phyloP scores from a whole-genome alignment of 2,329 filamentous ascomycete species.

The Neonectria faginata region DNA sequence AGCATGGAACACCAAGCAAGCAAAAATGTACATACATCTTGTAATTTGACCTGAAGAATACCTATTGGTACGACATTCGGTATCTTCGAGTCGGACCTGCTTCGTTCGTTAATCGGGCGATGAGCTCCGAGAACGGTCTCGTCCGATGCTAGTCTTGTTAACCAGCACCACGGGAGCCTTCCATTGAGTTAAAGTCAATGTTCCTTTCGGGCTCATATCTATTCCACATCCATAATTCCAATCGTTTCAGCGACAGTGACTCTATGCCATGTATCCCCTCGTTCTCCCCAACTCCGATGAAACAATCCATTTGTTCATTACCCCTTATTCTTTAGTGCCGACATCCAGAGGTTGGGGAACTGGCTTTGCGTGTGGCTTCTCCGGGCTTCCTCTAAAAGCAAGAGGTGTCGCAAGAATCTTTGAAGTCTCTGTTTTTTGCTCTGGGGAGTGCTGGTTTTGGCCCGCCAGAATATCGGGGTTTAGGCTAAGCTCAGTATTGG shows the following conservation, averaged over 20 bases:
- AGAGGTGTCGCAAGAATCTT: conserved; percentile 58
- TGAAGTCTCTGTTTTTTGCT: conserved; percentile 45
- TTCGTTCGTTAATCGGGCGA: conserved; percentile 16
- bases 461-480: conserved; percentile 9
- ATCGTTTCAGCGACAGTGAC: conserved; percentile 29
- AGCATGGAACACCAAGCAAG: conserved; percentile 2
- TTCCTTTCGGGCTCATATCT: conserved; percentile 34
- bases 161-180: neutral
- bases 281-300: conserved; percentile 44
- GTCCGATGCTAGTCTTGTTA: neutral
- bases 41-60: conserved; percentile 29
- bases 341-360: conserved; percentile 49
- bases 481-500: neutral
- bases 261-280: conserved; percentile 40
- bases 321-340: conserved; percentile 45
- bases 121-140: neutral
- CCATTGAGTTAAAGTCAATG: conserved; percentile 11
- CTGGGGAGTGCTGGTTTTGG: conserved; percentile 27
- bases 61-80: neutral
- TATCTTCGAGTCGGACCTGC: conserved; percentile 2
- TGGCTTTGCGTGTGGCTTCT: conserved; percentile 60
- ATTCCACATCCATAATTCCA: conserved; percentile 34
- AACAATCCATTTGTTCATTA: conserved; percentile 34
- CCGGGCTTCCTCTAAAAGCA: conserved; percentile 71
- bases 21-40: conserved; percentile 24